Evolutionary conservation across 2,329 filamentous ascomycete species (phyloP).

Genomic region (Aspergillus sp.): DNA sequence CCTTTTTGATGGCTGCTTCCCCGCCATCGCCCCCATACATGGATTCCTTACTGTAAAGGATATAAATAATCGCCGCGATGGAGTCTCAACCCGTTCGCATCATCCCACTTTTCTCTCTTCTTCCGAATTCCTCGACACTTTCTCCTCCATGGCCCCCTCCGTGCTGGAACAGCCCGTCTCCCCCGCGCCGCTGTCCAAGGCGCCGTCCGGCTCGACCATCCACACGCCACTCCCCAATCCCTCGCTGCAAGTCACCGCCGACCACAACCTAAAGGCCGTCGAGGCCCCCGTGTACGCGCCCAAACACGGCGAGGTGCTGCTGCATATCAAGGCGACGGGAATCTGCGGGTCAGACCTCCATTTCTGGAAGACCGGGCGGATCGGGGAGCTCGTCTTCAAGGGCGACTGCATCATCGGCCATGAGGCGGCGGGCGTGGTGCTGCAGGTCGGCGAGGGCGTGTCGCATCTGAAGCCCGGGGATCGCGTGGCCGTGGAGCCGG

Average conservation of each 20-base stretch:
- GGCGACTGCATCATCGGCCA: conserved; percentile 66
- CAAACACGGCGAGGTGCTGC: conserved; percentile 53
- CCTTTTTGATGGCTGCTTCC: background rate
- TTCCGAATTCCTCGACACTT: background rate
- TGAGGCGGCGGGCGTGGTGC: conserved; percentile 61
- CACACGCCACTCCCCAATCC: conserved; percentile 45
- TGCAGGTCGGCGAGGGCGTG: conserved; percentile 58
- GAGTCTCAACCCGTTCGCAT: background rate
- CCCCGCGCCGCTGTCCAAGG: background rate
- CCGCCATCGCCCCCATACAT: background rate
- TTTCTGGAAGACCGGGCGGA: conserved; percentile 65
- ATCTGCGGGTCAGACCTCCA: conserved; percentile 70
- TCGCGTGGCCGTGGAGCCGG: conserved; percentile 65
- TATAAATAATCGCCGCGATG: background rate
- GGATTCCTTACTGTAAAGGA: background rate
- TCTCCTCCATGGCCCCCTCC: background rate
- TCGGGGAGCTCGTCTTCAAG: conserved; percentile 62
- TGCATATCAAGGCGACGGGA: conserved; percentile 63
- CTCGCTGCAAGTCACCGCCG: conserved; percentile 59
- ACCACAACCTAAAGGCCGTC: conserved; percentile 57
- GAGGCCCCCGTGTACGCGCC: conserved; percentile 59
- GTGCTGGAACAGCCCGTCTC: background rate
- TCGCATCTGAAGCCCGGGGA: conserved; percentile 57
- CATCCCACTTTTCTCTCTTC: background rate
- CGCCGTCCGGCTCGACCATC: background rate